Conservation (phyloP, 805 yeast species). For the Ogataea nakhonphanomensis region DNA sequence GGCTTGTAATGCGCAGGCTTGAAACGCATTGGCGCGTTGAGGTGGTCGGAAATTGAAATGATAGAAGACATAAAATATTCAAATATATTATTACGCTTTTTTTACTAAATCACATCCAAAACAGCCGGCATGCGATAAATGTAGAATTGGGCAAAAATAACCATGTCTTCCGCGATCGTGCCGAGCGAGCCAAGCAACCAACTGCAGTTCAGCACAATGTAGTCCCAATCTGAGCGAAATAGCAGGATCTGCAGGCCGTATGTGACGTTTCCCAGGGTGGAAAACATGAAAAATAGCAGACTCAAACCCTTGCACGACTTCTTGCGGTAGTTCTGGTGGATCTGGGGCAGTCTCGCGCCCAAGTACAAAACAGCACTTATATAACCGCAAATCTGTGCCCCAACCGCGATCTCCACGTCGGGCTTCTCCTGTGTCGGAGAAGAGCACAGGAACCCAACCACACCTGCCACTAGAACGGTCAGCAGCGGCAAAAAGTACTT, state of each 20-base stretch:
- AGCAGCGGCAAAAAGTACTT: slow-evolving; percentile 56
- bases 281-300: slow-evolving; percentile 70
- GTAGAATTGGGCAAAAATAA: slow-evolving; percentile 67
- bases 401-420: slow-evolving; percentile 35
- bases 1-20: slow-evolving; percentile 52
- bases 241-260: slow-evolving; percentile 71
- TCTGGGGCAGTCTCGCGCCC: slow-evolving; percentile 79
- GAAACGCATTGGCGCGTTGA: slow-evolving; percentile 49
- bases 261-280: slow-evolving; percentile 71
- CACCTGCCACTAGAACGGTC: slow-evolving; percentile 62
- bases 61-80: slow-evolving; percentile 7
- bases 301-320: slow-evolving; percentile 85
- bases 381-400: slow-evolving; percentile 71
- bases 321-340: slow-evolving; percentile 71
- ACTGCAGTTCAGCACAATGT: slow-evolving; percentile 59
- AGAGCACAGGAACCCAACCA: slow-evolving; percentile 54
- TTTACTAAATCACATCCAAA: not conserved
- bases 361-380: slow-evolving; percentile 64
- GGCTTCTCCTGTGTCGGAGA: slow-evolving; percentile 31
- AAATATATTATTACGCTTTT: slow-evolving; percentile 1
- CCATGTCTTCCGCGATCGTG: slow-evolving; percentile 65
- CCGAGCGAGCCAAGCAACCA: slow-evolving; percentile 82
- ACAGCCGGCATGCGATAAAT: slow-evolving; percentile 41
- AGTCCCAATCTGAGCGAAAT: slow-evolving; percentile 58
- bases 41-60: slow-evolving; percentile 33